Conservation (phyloP, 768 basidiomycete species). For the Terana coerulea region DNA sequence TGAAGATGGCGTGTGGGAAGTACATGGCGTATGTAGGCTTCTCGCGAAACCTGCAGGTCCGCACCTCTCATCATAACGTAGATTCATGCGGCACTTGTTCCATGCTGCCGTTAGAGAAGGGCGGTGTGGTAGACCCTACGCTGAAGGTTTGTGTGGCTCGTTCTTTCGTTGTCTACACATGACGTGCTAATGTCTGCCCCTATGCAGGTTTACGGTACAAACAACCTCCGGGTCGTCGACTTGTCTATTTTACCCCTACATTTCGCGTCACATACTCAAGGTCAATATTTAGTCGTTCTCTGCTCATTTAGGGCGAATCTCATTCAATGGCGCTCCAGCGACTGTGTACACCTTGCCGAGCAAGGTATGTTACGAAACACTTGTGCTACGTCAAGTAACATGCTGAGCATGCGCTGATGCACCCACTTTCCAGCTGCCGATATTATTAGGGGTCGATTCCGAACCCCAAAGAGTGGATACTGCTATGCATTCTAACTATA, state of each 20-base stretch:
- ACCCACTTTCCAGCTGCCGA: too few relatives aligned
- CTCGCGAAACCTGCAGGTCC: neutral
- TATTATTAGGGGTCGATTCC: too few relatives aligned
- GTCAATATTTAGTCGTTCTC: too few relatives aligned
- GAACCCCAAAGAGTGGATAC: too few relatives aligned
- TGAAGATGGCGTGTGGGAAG: constrained; percentile 17
- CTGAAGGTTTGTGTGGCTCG: constrained; percentile 29
- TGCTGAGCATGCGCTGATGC: too few relatives aligned
- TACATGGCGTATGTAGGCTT: constrained; percentile 15
- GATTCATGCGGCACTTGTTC: constrained; percentile 35
- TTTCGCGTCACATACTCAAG: constrained; percentile 33
- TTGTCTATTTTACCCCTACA: constrained; percentile 38
- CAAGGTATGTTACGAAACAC: too few relatives aligned
- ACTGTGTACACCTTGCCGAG: too few relatives aligned
- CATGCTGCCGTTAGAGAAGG: constrained; percentile 34
- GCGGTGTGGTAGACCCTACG: constrained; percentile 35
- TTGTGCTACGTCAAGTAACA: too few relatives aligned
- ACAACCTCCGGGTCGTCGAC: constrained; percentile 42
- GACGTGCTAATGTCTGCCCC: neutral
- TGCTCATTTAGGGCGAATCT: too few relatives aligned
- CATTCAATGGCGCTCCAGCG: too few relatives aligned
- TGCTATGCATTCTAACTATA: too few relatives aligned
- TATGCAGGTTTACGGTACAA: constrained; percentile 30
- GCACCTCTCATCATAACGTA: neutral
- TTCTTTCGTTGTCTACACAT: neutral